A percentile compares a stretch with the other conserved stretches of the same genome.
phyloP scores from a whole-genome alignment of 148 eudicot genomes.

The Silene latifolia region DNA sequence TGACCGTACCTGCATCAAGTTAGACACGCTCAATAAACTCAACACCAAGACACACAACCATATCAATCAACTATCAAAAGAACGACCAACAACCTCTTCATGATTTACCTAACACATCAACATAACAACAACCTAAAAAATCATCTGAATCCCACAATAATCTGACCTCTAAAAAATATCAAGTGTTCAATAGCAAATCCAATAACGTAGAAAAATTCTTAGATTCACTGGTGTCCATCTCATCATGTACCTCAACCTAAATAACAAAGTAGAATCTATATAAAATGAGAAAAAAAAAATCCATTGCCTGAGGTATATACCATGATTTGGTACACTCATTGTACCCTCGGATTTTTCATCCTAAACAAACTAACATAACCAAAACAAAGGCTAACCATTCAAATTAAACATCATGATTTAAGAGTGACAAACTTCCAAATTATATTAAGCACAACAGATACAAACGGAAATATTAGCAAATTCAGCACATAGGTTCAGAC shows the following conservation, averaged over 20 bases:
- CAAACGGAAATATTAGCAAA: background rate
- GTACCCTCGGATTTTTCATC: background rate
- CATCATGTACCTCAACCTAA: background rate
- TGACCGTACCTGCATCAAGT: conserved; percentile 43
- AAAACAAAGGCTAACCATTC: background rate
- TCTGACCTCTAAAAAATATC: background rate
- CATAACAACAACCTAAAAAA: background rate
- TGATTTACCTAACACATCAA: background rate
- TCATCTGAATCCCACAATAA: background rate
- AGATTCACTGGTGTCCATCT: background rate
- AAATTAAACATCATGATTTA: background rate
- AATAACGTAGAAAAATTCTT: background rate
- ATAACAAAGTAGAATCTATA: too few species aligned
- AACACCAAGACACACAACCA: background rate
- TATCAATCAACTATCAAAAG: background rate
- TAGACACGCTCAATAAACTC: conserved; percentile 1
- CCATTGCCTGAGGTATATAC: too few species aligned
- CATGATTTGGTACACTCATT: too few species aligned
- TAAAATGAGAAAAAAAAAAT: too few species aligned
- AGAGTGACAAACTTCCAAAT: background rate
- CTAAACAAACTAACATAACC: background rate
- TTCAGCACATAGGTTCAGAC: background rate
- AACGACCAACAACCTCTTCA: background rate
- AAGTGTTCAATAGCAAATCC: background rate
- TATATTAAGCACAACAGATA: background rate